phyloP scores from a whole-genome alignment of 257 asterid species.

The Nicotiana paniculata region DNA sequence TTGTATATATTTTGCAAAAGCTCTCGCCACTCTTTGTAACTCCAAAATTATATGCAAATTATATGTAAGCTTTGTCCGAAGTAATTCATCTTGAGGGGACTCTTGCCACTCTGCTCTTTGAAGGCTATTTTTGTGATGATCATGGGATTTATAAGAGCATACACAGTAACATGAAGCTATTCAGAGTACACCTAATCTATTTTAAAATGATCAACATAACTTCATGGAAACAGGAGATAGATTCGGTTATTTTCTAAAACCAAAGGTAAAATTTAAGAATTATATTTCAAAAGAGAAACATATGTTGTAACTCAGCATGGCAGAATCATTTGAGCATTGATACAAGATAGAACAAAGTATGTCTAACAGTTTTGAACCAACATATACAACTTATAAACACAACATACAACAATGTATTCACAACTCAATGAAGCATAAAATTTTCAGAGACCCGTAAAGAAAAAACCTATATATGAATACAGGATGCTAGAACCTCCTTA shows the following conservation, averaged over 20 bases:
- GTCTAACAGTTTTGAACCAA: background rate
- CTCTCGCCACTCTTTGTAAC: too few relatives aligned
- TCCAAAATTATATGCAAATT: too few relatives aligned
- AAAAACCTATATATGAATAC: background rate
- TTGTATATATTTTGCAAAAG: too few relatives aligned
- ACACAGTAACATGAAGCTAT: too few relatives aligned
- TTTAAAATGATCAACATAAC: too few relatives aligned
- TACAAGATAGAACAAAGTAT: background rate
- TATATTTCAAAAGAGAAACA: background rate
- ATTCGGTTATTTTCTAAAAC: background rate
- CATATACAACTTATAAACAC: conserved; percentile 6
- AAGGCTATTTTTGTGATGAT: too few relatives aligned
- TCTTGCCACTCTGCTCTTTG: too few relatives aligned
- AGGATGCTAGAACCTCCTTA: background rate
- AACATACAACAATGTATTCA: conserved; percentile 15
- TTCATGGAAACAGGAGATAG: too few relatives aligned
- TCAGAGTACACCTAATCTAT: too few relatives aligned
- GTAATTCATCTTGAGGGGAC: too few relatives aligned
- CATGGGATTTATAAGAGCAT: too few relatives aligned
- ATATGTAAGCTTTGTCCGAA: too few relatives aligned
- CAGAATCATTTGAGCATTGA: background rate
- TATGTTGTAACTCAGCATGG: background rate
- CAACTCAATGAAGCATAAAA: conserved; percentile 3
- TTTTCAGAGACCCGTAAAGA: background rate
- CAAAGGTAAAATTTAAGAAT: background rate